These are phyloP conservation scores for Blastocystis sp. DNA, from an alignment of 352 stramenopile genomes.

Conservation along the genomic window DNA sequence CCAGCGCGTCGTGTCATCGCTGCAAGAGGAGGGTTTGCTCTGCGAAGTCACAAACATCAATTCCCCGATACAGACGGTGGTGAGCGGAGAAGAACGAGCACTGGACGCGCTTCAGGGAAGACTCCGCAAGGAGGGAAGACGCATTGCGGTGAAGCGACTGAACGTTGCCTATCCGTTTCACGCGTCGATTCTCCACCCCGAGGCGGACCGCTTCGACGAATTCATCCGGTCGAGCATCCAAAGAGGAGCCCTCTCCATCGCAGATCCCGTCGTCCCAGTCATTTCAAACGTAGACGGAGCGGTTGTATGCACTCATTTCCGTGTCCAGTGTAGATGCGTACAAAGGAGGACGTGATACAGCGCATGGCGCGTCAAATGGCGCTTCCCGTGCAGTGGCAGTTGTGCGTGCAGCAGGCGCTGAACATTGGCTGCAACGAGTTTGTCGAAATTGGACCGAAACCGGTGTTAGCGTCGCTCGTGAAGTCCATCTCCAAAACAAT, in stretches of 20 bases:
- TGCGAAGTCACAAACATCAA: constrained; percentile 45
- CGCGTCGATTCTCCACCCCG: not conserved
- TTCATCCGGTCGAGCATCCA: not conserved
- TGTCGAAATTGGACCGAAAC: constrained; percentile 44
- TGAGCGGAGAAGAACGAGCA: not conserved
- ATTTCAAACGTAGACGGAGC: constrained; percentile 24
- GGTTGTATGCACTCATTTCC: not conserved
- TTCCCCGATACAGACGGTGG: not conserved
- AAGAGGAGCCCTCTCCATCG: not conserved
- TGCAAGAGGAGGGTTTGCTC: not conserved
- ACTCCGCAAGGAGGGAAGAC: not conserved
- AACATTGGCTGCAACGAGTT: not conserved
- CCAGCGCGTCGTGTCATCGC: not conserved
- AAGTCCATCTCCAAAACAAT: not conserved
- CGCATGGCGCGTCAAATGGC: not conserved
- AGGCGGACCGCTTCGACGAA: not conserved
- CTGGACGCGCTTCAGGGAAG: not conserved
- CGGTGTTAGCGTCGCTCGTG: constrained; percentile 3
- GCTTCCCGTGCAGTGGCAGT: not conserved
- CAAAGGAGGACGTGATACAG: not conserved
- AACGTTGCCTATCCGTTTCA: constrained; percentile 49
- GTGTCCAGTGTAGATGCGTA: not conserved
- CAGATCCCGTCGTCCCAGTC: constrained; percentile 3
- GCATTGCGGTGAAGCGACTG: not conserved
- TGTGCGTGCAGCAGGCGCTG: not conserved